A percentile compares a stretch with the other conserved stretches of the same genome.
These are phyloP conservation scores for Aspergillus ustus DNA, from an alignment of 2,329 filamentous ascomycete genomes.

Conservation along the genomic window DNA sequence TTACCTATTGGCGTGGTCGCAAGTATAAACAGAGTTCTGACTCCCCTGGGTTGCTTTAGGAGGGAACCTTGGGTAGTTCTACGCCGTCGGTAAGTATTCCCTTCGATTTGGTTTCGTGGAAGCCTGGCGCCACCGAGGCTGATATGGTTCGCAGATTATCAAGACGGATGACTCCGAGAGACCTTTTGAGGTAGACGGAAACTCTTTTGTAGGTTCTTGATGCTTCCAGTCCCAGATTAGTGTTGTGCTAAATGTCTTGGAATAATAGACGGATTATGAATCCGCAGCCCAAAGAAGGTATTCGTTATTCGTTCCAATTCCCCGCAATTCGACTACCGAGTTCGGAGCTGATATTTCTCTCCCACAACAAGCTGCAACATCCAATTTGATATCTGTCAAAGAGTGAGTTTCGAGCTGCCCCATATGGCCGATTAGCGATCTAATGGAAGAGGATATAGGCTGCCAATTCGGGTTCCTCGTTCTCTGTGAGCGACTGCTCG, in stretches of 20 bases:
- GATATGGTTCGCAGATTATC: slow-evolving; percentile 20
- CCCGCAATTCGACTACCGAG: not conserved
- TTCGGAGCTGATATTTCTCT: not conserved
- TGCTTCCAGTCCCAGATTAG: not conserved
- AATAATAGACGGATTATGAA: slow-evolving; percentile 22
- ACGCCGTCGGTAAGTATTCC: slow-evolving; percentile 16
- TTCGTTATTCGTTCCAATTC: slow-evolving; percentile 1
- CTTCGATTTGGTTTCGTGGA: not conserved
- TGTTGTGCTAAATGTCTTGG: not conserved
- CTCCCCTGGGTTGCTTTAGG: slow-evolving; percentile 5
- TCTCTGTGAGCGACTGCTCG: slow-evolving; percentile 25
- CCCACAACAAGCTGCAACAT: slow-evolving; percentile 24
- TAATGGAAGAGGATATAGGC: slow-evolving; percentile 11
- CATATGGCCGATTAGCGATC: not conserved
- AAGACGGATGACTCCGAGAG: slow-evolving; percentile 25
- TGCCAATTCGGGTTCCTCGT: slow-evolving; percentile 21
- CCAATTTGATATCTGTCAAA: slow-evolving; percentile 29
- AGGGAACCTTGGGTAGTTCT: slow-evolving; percentile 14
- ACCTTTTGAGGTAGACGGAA: slow-evolving; percentile 30
- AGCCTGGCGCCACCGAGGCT: not conserved
- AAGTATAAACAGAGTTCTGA: not conserved
- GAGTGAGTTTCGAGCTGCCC: slow-evolving; percentile 10
- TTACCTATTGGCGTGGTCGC: not conserved
- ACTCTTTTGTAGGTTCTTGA: slow-evolving; percentile 28
- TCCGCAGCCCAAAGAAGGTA: slow-evolving; percentile 29